Evolutionary conservation across 139 green algal species (phyloP).

Genomic region (Pleodorina starrii): DNA sequence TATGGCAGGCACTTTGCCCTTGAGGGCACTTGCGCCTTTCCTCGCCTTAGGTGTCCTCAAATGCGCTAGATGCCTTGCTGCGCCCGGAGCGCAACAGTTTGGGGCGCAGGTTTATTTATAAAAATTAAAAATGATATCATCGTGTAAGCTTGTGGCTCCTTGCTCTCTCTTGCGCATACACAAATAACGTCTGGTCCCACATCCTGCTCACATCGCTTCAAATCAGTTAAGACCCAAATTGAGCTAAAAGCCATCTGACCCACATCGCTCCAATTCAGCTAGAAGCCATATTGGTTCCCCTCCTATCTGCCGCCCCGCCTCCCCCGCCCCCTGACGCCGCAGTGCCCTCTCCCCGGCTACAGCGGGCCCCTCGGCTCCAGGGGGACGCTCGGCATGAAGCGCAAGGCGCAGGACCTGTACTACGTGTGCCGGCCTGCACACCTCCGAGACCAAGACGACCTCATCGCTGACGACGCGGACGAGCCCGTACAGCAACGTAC

Average conservation of each 20-base stretch:
- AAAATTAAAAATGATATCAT: not conserved
- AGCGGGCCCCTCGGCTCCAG: not conserved
- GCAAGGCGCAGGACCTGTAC: constrained; percentile 8
- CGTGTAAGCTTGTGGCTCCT: not conserved
- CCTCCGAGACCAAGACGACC: not conserved
- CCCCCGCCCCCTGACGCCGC: not conserved
- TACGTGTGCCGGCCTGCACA: not conserved
- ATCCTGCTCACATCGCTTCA: too few species aligned
- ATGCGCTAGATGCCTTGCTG: not conserved
- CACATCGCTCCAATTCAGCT: too few species aligned
- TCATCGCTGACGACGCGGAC: not conserved
- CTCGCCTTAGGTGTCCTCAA: not conserved
- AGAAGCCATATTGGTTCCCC: too few species aligned
- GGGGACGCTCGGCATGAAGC: constrained; percentile 19
- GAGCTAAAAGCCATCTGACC: too few species aligned
- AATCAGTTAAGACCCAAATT: too few species aligned
- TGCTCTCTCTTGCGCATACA: too few species aligned
- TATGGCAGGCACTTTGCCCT: too few species aligned
- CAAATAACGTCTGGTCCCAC: too few species aligned
- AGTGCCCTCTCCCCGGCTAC: constrained; percentile 22
- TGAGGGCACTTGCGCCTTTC: not conserved
- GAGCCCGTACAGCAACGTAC: not conserved
- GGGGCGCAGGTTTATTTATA: not conserved
- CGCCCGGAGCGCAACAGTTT: not conserved
- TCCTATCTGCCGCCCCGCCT: not conserved